Evolutionary conservation across 2,329 filamentous ascomycete genomes (phyloP).

Genomic region (Exserohilum turcica): DNA sequence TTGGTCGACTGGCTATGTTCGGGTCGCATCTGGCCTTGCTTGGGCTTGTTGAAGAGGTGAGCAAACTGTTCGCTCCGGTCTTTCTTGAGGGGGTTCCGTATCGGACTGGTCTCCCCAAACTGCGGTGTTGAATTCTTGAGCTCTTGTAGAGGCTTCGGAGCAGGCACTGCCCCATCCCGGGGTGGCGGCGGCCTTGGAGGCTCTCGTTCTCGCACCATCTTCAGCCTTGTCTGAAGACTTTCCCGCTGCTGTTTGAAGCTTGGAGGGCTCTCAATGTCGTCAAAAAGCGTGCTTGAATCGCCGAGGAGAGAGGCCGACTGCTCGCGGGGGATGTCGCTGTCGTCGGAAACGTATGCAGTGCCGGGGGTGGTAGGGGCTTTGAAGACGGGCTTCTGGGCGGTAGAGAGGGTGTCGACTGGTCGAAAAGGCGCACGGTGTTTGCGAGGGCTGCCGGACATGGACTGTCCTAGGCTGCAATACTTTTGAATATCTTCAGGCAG

Average conservation of each 20-base stretch:
- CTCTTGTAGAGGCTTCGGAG: constrained; percentile 41
- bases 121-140: constrained; percentile 45
- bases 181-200: constrained; percentile 47
- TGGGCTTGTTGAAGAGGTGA: constrained; percentile 59
- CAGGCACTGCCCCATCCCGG: constrained; percentile 21
- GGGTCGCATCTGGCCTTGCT: constrained; percentile 53
- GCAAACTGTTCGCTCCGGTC: constrained; percentile 36
- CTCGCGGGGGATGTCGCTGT: constrained; percentile 10
- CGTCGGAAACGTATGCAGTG: constrained; percentile 6
- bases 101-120: constrained; percentile 64
- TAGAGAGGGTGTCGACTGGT: constrained; percentile 42
- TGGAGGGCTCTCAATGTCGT: constrained; percentile 25
- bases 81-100: constrained; percentile 56
- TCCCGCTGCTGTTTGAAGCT: constrained; percentile 1
- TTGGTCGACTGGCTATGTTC: constrained; percentile 55
- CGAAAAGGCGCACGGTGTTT: constrained; percentile 42
- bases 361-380: constrained; percentile 9
- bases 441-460: constrained; percentile 34
- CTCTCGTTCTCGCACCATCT: constrained; percentile 60
- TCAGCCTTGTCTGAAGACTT: constrained; percentile 21
- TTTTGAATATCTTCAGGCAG: not conserved
- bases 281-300: constrained; percentile 45
- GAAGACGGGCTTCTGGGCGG: constrained; percentile 40
- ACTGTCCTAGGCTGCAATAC: not conserved
- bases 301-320: constrained; percentile 29